These are phyloP conservation scores for Pythium insidiosum DNA, from an alignment of 352 stramenopile genomes.

Conservation along the genomic window DNA sequence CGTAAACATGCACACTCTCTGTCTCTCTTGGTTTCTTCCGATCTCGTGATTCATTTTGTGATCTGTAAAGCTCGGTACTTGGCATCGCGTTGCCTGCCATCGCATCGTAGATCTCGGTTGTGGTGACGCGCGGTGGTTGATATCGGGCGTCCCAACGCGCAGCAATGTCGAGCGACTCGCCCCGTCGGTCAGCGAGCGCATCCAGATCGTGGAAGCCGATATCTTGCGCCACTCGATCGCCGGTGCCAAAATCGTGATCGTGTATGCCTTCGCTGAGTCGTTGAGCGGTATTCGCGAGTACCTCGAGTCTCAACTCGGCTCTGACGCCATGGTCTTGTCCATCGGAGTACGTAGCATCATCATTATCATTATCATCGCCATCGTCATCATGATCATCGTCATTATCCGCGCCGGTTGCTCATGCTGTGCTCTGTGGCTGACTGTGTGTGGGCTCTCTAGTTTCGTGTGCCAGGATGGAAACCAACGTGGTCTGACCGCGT, in stretches of 20 bases:
- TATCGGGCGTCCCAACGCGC: constrained; percentile 53
- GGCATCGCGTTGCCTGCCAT: no score
- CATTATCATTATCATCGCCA: no score
- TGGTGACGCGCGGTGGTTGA: constrained; percentile 70
- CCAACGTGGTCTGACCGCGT: constrained; percentile 40
- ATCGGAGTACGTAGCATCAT: constrained; percentile 46
- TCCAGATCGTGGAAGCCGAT: constrained; percentile 44
- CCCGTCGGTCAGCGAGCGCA: constrained; percentile 21
- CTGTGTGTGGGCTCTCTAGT: constrained; percentile 26
- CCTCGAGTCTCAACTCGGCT: constrained; percentile 28
- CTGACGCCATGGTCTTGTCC: constrained; percentile 47
- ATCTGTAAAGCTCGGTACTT: no score
- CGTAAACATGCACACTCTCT: no score
- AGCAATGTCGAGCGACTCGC: constrained; percentile 14
- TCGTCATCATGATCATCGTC: neutral
- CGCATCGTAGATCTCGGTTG: constrained; percentile 82
- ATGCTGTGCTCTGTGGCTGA: neutral
- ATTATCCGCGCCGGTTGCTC: neutral
- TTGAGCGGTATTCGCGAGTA: constrained; percentile 47
- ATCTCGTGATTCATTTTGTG: no score
- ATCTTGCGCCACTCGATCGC: constrained; percentile 49
- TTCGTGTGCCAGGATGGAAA: constrained; percentile 66
- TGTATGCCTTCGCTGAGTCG: constrained; percentile 82
- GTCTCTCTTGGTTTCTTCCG: no score
- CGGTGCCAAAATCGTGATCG: constrained; percentile 54